These are phyloP conservation scores for Sarocladiaceae sp. DNA, from an alignment of 2,329 filamentous ascomycete species.

Conservation along the genomic window DNA sequence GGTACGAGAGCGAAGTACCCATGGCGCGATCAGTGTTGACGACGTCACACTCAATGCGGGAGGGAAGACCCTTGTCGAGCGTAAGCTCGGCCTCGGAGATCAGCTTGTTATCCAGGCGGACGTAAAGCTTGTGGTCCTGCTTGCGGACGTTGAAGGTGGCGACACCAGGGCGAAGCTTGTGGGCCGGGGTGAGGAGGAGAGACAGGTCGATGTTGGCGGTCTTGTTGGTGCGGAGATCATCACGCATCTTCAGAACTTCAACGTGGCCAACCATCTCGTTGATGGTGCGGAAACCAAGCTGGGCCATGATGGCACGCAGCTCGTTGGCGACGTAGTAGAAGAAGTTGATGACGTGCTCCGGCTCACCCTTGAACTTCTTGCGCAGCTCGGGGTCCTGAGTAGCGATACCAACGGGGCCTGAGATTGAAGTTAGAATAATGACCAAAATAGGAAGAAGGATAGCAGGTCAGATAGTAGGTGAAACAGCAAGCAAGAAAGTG, in stretches of 20 bases:
- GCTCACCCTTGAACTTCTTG: constrained; percentile 89
- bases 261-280: constrained; percentile 97
- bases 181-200: constrained; percentile 89
- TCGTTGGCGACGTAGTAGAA: constrained; percentile 98
- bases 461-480: constrained; percentile 10
- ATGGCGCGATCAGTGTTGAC: constrained; percentile 95
- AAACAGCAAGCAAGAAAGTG: not conserved
- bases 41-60: constrained; percentile 90
- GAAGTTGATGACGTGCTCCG: constrained; percentile 98
- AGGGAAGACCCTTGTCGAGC: constrained; percentile 88
- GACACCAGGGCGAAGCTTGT: constrained; percentile 89
- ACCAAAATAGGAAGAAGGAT: constrained; percentile 4
- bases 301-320: constrained; percentile 93
- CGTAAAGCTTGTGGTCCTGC: constrained; percentile 91
- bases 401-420: constrained; percentile 87
- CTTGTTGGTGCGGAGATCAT: constrained; percentile 84
- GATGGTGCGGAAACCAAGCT: constrained; percentile 88
- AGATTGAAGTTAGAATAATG: constrained; percentile 44
- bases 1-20: constrained; percentile 91
- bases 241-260: constrained; percentile 79
- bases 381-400: constrained; percentile 93
- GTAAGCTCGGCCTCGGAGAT: constrained; percentile 94
- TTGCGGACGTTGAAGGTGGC: constrained; percentile 97
- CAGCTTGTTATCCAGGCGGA: constrained; percentile 93
- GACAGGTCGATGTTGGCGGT: constrained; percentile 91